Evolutionary conservation across 1,139 yeast species (phyloP), one percentile per base, ranked within the genome.

Genomic region (Saccharomyces hybrid): DNA sequence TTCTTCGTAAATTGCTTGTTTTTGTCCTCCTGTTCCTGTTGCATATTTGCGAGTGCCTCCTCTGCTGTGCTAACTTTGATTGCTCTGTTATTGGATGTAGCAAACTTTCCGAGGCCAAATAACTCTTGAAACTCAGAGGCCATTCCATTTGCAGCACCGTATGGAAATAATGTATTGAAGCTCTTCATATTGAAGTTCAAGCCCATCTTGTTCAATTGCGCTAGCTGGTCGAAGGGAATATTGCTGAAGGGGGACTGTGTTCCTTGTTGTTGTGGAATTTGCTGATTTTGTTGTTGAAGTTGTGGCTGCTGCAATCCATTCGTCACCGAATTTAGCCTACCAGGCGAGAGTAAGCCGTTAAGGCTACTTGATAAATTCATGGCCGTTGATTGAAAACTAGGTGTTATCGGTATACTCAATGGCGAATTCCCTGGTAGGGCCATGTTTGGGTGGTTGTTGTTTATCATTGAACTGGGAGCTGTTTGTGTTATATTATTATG

Each of bases 121-220:
- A 66, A 48, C 42, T 65, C 70, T 50, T 65, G 67, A 46, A 65
- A 63, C 48, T 66, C 69, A 51, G 65, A 66, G 3, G 66, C 63
- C 2, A 66, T 64, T 53, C 69, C 69, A 23, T 16, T 38, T 16
- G 69, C 69, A 27, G 65, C 59, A 7, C 68, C 69, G 5, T 66
- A 67, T 4, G 68, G 63, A 8, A 50, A 44, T n/a, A 50, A 25
- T 3, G 52, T 42, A 25, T 48, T 50, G 26, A 50, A 31, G 16
- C 52, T 31, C 20, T 50, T 50, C 42, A 50, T 16, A 25, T 44
- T 50, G 25, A 38, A 38, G 25, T 38, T 38, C 7, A 50, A 23
- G 16, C 52, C 52, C 27, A 50, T 26, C 31, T 50, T 50, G 5
- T 44, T 44, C 5, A 50, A 44, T 16, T 50, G 52, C 5, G 52